A percentile compares a stretch with the other conserved stretches of the same genome.
These are phyloP conservation scores for Penicillium sp. DNA, from an alignment of 2,329 filamentous ascomycete species.

Conservation along the genomic window DNA sequence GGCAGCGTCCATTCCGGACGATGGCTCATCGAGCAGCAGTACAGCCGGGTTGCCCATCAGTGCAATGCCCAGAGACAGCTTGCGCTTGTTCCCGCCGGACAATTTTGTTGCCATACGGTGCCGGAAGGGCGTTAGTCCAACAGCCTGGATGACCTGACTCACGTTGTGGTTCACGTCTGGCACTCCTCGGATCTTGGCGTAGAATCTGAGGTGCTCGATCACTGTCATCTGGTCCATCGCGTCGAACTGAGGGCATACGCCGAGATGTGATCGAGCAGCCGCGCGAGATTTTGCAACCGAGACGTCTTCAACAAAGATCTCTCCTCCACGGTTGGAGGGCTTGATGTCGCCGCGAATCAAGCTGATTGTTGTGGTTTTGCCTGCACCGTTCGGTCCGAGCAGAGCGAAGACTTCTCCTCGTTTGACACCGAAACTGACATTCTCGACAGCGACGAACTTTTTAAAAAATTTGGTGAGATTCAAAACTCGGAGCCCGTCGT, in stretches of 20 bases:
- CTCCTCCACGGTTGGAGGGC: slow-evolving; percentile 70
- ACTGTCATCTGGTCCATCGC: slow-evolving; percentile 92
- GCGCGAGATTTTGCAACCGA: slow-evolving; percentile 74
- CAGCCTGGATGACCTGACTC: slow-evolving; percentile 72
- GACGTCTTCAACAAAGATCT: slow-evolving; percentile 76
- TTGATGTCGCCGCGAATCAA: slow-evolving; percentile 86
- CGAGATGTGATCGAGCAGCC: slow-evolving; percentile 72
- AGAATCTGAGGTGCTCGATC: slow-evolving; percentile 81
- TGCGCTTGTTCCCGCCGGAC: slow-evolving; percentile 91
- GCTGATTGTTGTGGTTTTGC: slow-evolving; percentile 87
- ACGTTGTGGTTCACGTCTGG: slow-evolving; percentile 76
- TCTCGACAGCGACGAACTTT: slow-evolving; percentile 77
- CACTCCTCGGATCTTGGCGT: slow-evolving; percentile 81
- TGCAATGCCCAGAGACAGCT: slow-evolving; percentile 83
- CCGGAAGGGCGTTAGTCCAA: slow-evolving; percentile 72
- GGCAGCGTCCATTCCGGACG: slow-evolving; percentile 84
- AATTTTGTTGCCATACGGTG: slow-evolving; percentile 76
- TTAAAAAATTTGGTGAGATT: slow-evolving; percentile 81
- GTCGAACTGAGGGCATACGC: slow-evolving; percentile 88
- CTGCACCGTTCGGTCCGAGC: slow-evolving; percentile 86
- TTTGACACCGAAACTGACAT: slow-evolving; percentile 79
- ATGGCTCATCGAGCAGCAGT: slow-evolving; percentile 85
- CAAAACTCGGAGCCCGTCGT: slow-evolving; percentile 74
- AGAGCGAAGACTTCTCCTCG: slow-evolving; percentile 84
- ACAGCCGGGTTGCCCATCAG: slow-evolving; percentile 90